Percentiles rank a stretch among this genome's conserved stretches.
These are phyloP conservation scores for Vanrija pseudolonga DNA, from an alignment of 1,284 basidiomycete genomes.

Conservation along the genomic window DNA sequence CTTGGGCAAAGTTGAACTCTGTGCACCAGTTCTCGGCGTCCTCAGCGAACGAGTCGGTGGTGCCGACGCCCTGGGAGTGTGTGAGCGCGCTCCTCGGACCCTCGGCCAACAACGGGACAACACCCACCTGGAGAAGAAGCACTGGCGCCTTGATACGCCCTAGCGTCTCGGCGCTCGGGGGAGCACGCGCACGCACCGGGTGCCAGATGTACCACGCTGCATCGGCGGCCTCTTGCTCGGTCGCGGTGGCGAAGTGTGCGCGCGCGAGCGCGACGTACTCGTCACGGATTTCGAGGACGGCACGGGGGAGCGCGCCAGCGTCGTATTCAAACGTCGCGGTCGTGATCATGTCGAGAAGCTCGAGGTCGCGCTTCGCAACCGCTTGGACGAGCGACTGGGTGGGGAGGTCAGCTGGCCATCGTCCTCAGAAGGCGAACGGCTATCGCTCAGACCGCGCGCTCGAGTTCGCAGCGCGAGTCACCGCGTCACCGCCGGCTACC, in stretches of 20 bases:
- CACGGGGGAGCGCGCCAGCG: constrained; percentile 7
- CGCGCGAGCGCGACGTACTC: constrained; percentile 16
- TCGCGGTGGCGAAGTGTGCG: constrained; percentile 4
- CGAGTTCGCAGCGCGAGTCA: neutral
- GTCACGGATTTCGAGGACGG: constrained; percentile 19
- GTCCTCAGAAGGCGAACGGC: neutral
- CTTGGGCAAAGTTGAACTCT: constrained; percentile 2
- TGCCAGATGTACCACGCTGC: constrained; percentile 13
- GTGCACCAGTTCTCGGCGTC: neutral
- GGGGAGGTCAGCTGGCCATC: neutral
- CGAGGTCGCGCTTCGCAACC: constrained; percentile 9
- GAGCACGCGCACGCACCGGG: neutral
- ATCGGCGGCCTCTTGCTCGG: constrained; percentile 3
- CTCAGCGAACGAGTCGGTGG: neutral
- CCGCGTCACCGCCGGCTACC: neutral
- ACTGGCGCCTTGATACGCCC: constrained; percentile 6
- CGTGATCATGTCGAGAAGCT: constrained; percentile 22
- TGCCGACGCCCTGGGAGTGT: neutral
- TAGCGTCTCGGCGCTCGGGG: constrained; percentile 1
- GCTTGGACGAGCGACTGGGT: constrained; percentile 18
- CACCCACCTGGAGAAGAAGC: constrained; percentile 17
- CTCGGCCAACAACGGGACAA: neutral
- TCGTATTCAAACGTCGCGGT: constrained; percentile 20
- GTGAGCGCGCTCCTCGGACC: too few relatives aligned
- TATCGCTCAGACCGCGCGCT: neutral